These are phyloP conservation scores for Microcos paniculata DNA, from an alignment of 345 rosid species.

Conservation along the genomic window DNA sequence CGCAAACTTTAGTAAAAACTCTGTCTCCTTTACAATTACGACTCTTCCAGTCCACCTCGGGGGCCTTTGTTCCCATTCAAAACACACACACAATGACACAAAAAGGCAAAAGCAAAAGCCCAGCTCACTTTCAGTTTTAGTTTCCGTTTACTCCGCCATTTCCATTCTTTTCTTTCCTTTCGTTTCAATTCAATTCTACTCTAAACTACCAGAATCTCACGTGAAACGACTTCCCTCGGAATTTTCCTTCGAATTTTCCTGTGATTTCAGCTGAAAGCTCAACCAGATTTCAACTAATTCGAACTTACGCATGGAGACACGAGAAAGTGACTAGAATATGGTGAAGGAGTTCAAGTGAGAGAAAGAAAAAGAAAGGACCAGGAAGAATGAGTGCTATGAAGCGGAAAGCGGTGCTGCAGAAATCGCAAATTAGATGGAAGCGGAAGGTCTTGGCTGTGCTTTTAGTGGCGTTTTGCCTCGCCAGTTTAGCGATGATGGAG, in stretches of 20 bases:
- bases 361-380: neutral
- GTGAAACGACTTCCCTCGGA: neutral
- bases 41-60: neutral
- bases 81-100: no score
- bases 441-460: conserved; percentile 47
- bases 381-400: conserved; percentile 41
- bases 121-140: neutral
- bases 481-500: conserved; percentile 61
- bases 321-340: conserved; percentile 13
- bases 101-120: no score
- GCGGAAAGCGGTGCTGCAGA: conserved; percentile 65
- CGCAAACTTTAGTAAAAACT: conserved; percentile 20
- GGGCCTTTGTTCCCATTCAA: no score
- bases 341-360: conserved; percentile 28
- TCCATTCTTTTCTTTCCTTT: neutral
- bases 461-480: conserved; percentile 54
- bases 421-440: conserved; percentile 64
- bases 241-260: neutral
- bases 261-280: neutral
- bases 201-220: neutral
- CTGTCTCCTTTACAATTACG: conserved; percentile 17
- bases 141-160: neutral
- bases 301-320: neutral
- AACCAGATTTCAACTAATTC: neutral
- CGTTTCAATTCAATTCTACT: neutral